phyloP scores from a whole-genome alignment of 352 stramenopile species.

The Globisporangium yorkense region DNA sequence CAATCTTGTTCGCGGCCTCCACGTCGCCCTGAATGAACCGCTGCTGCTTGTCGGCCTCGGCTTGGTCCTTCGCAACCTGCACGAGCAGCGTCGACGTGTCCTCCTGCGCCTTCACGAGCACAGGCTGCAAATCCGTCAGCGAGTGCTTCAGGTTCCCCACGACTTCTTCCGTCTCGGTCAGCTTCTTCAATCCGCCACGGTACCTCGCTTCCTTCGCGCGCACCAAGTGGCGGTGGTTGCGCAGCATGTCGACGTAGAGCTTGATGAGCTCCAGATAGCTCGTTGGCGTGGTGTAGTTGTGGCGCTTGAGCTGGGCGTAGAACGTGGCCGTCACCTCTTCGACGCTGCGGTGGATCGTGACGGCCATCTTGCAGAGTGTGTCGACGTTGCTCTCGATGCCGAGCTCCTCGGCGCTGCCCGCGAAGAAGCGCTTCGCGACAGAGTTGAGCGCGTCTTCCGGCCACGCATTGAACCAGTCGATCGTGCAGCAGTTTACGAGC shows the following conservation, averaged over 20 bases:
- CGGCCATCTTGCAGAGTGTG: constrained; percentile 88
- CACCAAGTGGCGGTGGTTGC: constrained; percentile 79
- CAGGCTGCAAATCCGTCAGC: constrained; percentile 89
- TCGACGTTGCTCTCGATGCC: constrained; percentile 88
- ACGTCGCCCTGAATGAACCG: constrained; percentile 89
- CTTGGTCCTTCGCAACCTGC: constrained; percentile 90
- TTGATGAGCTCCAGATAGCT: constrained; percentile 95
- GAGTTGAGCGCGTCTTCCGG: constrained; percentile 91
- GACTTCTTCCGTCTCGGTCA: constrained; percentile 91
- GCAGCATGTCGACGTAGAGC: constrained; percentile 90
- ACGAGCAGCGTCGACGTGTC: constrained; percentile 82
- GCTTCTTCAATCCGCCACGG: constrained; percentile 86
- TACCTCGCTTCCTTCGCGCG: constrained; percentile 79
- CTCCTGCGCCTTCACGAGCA: constrained; percentile 85
- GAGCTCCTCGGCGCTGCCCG: constrained; percentile 70
- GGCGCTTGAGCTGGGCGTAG: constrained; percentile 80
- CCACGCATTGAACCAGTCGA: constrained; percentile 97
- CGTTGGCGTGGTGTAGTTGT: constrained; percentile 95
- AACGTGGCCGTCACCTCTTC: constrained; percentile 78
- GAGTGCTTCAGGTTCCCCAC: constrained; percentile 90
- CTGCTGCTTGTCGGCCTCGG: constrained; percentile 88
- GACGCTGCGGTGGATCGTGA: constrained; percentile 91
- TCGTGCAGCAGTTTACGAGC: constrained; percentile 93
- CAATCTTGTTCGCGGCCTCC: constrained; percentile 88
- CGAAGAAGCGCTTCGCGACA: constrained; percentile 89